phyloP scores from a whole-genome alignment of 78 protist genomes.

The Emiliania huxleyi region DNA sequence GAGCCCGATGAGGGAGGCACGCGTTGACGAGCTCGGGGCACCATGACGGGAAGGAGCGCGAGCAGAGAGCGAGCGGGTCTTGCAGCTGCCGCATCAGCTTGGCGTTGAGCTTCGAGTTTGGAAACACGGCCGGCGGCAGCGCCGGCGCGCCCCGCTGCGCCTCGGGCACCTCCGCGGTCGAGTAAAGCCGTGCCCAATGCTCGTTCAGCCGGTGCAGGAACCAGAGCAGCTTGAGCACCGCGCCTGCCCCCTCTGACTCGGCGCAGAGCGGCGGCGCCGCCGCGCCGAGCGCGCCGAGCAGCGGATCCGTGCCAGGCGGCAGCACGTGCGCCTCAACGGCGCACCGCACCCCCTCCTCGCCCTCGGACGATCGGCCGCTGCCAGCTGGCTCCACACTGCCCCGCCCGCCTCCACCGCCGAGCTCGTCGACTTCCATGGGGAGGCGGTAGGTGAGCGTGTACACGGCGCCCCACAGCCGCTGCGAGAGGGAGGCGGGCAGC shows the following conservation, averaged over 20 bases:
- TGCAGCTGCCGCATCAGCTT: conserved; percentile 77
- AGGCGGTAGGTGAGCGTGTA: background rate
- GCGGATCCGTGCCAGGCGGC: background rate
- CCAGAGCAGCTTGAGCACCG: conserved; percentile 10
- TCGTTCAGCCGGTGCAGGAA: background rate
- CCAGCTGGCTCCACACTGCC: too few relatives aligned
- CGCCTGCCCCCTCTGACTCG: background rate
- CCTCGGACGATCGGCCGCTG: background rate
- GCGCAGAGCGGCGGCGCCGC: background rate
- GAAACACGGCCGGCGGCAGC: conserved; percentile 14
- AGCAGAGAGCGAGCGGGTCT: conserved; percentile 77
- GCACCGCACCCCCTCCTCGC: background rate
- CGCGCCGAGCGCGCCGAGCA: background rate
- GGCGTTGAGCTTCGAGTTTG: conserved; percentile 63
- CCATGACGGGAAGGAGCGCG: conserved; percentile 72
- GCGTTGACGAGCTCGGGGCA: conserved; percentile 21
- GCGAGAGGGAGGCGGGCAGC: background rate
- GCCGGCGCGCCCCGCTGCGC: background rate
- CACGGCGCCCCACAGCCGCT: background rate
- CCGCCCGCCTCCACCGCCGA: too few relatives aligned
- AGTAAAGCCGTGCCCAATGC: background rate
- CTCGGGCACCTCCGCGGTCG: background rate
- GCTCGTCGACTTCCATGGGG: too few relatives aligned
- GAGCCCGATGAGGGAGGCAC: too few relatives aligned
- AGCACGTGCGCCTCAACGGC: background rate